phyloP scores from a whole-genome alignment of 371 early-diverging fungal genomes.

The Mucor mucedo region DNA sequence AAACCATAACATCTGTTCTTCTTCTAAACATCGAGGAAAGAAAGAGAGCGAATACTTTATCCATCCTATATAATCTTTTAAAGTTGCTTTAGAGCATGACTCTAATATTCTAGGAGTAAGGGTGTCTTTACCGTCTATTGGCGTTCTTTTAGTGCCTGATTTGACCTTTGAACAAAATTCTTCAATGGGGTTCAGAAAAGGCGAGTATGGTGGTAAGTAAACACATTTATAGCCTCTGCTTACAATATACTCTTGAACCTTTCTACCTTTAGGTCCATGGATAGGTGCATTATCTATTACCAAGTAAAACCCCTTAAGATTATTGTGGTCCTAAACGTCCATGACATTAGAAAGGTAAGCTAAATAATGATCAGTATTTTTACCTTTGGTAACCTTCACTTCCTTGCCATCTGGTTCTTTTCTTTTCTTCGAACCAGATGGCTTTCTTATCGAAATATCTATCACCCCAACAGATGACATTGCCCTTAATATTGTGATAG shows the following conservation, averaged over 20 bases:
- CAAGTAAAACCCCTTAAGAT: not conserved
- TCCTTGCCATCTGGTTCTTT: not conserved
- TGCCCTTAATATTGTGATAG: conserved; percentile 22
- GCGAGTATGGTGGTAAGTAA: conserved; percentile 2
- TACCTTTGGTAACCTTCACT: not conserved
- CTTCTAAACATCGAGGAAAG: too few relatives aligned
- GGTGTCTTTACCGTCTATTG: conserved; percentile 4
- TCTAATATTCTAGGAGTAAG: conserved; percentile 11
- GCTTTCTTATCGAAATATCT: conserved; percentile 24
- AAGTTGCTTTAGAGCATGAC: not conserved
- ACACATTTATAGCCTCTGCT: conserved; percentile 10
- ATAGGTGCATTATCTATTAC: conserved; percentile 10
- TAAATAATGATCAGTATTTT: not conserved
- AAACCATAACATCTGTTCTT: too few relatives aligned
- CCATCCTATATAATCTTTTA: too few relatives aligned
- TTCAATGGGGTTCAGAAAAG: conserved; percentile 4
- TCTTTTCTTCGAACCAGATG: not conserved
- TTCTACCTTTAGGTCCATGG: too few relatives aligned
- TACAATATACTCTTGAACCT: too few relatives aligned
- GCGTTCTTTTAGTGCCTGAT: conserved; percentile 4
- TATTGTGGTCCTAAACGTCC: not conserved
- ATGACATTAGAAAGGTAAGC: not conserved
- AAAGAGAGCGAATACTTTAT: too few relatives aligned
- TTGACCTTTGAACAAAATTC: conserved; percentile 8
- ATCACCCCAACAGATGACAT: conserved; percentile 13